Conservation (phyloP, 495 filamentous ascomycete species). For the Apodospora peruviana region DNA sequence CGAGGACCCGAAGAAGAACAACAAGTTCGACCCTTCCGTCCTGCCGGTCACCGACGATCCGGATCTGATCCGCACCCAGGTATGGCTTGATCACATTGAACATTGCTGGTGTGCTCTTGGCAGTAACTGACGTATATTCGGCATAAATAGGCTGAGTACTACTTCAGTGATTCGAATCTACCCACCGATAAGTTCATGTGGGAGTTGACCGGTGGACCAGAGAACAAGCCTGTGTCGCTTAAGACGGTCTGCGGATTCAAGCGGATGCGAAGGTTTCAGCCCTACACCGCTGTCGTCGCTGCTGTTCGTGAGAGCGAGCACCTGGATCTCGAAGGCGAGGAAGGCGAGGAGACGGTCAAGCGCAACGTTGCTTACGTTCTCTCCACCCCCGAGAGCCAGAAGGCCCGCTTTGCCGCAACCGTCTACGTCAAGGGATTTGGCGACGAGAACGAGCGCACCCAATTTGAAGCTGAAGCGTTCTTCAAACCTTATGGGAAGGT, state of each 20-base stretch:
- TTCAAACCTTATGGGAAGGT: constrained; percentile 74
- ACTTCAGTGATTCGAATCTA: constrained; percentile 91
- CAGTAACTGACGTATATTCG: no score
- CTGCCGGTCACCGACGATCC: constrained; percentile 66
- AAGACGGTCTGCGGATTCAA: constrained; percentile 76
- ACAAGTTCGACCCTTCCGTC: constrained; percentile 60
- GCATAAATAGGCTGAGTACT: constrained; percentile 78
- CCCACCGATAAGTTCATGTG: constrained; percentile 83
- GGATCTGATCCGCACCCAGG: constrained; percentile 49
- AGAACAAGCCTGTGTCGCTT: constrained; percentile 75
- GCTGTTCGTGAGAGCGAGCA: constrained; percentile 69
- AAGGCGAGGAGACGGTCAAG: constrained; percentile 58
- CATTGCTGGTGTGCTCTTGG: no score
- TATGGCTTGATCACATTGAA: constrained; percentile 6
- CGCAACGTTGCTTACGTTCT: constrained; percentile 63
- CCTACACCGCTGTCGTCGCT: constrained; percentile 70
- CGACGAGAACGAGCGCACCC: constrained; percentile 66
- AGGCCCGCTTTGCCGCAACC: constrained; percentile 28
- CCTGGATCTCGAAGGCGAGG: constrained; percentile 57
- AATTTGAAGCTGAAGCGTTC: constrained; percentile 90
- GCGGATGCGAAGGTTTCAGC: constrained; percentile 89
- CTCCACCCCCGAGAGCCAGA: constrained; percentile 15
- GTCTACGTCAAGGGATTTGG: constrained; percentile 81
- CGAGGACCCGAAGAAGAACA: constrained; percentile 32
- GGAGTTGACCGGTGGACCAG: constrained; percentile 62